Conservation (phyloP, 768 basidiomycete species). For the Serendipita sp. region DNA sequence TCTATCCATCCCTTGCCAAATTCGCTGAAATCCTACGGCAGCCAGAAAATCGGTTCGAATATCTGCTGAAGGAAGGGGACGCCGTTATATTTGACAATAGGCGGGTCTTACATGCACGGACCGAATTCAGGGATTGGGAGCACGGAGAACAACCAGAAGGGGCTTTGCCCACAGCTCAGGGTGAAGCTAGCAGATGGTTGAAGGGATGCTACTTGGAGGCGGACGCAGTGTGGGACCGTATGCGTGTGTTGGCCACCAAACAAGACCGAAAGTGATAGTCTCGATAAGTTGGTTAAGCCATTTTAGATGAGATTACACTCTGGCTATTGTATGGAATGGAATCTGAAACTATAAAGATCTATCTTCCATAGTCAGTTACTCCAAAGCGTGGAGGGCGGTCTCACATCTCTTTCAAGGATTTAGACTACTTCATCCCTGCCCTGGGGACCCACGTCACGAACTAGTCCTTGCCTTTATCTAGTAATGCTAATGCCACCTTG, state of each 20-base stretch:
- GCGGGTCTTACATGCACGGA: slow-evolving; percentile 74
- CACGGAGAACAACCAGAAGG: slow-evolving; percentile 19
- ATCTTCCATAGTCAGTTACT: too few relatives aligned
- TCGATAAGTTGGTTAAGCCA: too few relatives aligned
- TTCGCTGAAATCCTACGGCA: slow-evolving; percentile 49
- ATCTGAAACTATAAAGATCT: too few relatives aligned
- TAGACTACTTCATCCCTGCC: too few relatives aligned
- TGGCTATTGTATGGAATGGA: too few relatives aligned
- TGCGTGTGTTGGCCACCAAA: slow-evolving; percentile 10
- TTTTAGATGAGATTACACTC: too few relatives aligned
- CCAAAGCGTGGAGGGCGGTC: too few relatives aligned
- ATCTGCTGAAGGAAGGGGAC: slow-evolving; percentile 67
- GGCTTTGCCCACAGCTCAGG: slow-evolving; percentile 20
- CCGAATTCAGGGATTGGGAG: slow-evolving; percentile 44
- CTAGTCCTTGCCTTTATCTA: slow-evolving; percentile 6
- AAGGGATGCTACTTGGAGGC: slow-evolving; percentile 52
- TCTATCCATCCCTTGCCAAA: slow-evolving; percentile 44
- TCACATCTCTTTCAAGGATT: too few relatives aligned
- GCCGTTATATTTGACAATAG: slow-evolving; percentile 87
- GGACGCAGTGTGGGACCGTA: slow-evolving; percentile 38
- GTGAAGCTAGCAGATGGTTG: slow-evolving; percentile 61
- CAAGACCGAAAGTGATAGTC: too few relatives aligned
- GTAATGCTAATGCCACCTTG: slow-evolving; percentile 32
- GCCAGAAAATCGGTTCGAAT: slow-evolving; percentile 35
- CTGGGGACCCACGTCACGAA: too few relatives aligned